Base-by-base conservation (phyloP, 495 filamentous ascomycete species). In the Annulohypoxylon stygium region DNA sequence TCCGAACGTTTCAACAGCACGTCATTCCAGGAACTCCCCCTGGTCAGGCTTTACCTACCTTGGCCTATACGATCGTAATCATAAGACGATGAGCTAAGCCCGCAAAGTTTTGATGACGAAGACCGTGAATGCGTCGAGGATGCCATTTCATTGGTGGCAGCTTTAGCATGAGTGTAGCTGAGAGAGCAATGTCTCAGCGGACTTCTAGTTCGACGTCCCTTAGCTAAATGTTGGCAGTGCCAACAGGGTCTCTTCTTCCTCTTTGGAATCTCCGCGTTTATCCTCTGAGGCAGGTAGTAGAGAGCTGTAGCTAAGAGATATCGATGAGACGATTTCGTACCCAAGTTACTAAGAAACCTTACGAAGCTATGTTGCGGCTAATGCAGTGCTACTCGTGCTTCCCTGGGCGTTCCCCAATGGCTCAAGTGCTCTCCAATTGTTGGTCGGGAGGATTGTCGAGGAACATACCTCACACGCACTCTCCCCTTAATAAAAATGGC, bases 401-500 rank as follows among this genome's bases (percentile, higher is more conserved):
- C 53, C 53, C 33, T 61, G 51, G 50, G 43, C 43, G 43, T 47
- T 47, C 43, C 16, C 43, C 43, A 47, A 67, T 48, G 26, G 39
- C 39, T 30, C 30, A 6, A 30, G 30, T 4, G 30, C 30, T 30
- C 30, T 59, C 48, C n/a, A 69, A 62, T 66, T 10, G 37, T 57
- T 48, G 33, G 58, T 61, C 37, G 26, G 57, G 16, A 61, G 30
- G 48, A 66, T 70, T 66, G 39, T 33, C 62, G 36, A 63, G 37
- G 39, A 60, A 63, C 61, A 53, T 74, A 48, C 58, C 59, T 74
- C 61, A 70, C 61, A 70, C 37, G 41, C 33, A 45, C 50, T 62
- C 20, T 74, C 16, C 61, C 71, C 66, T 74, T 69, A 62, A 66
- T 74, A 47, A 67, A 67, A 67, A 65, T 64, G 64, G 36, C 47